phyloP scores from a whole-genome alignment of 2,329 filamentous ascomycete genomes.

The Fusarium duplospermum region DNA sequence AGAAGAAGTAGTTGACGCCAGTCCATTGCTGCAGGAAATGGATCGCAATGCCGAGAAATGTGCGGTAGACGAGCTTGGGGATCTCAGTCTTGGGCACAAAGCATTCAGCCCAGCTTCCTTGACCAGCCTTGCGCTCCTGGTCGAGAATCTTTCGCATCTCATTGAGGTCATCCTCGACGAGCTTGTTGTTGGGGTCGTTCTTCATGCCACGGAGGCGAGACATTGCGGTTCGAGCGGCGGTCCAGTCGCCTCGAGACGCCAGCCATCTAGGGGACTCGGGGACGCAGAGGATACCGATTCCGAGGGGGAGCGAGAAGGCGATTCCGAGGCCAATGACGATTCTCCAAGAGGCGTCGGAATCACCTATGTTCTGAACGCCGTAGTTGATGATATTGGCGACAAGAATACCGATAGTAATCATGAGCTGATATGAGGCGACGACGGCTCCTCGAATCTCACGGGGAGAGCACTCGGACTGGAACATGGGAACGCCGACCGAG shows the following conservation, averaged over 20 bases:
- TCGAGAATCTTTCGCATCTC: conserved; percentile 63
- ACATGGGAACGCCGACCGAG: conserved; percentile 74
- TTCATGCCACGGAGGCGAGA: conserved; percentile 64
- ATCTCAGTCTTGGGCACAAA: conserved; percentile 65
- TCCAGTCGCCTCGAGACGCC: conserved; percentile 59
- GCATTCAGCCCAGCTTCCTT: conserved; percentile 68
- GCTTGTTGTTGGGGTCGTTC: conserved; percentile 55
- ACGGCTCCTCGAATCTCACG: conserved; percentile 72
- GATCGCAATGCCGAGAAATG: conserved; percentile 70
- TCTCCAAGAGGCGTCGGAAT: conserved; percentile 66
- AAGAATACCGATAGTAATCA: conserved; percentile 78
- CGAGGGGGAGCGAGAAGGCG: conserved; percentile 63
- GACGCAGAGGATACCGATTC: conserved; percentile 62
- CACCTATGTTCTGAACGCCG: conserved; percentile 58
- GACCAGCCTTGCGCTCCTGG: conserved; percentile 57
- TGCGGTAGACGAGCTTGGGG: conserved; percentile 73
- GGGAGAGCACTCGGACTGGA: conserved; percentile 73
- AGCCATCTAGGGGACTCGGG: conserved; percentile 70
- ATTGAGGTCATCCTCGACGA: conserved; percentile 63
- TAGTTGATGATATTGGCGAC: conserved; percentile 66
- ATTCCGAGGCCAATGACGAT: conserved; percentile 70
- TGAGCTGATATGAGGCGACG: conserved; percentile 78
- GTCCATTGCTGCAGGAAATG: conserved; percentile 78
- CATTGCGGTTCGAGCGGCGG: conserved; percentile 62
- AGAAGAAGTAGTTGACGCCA: conserved; percentile 70